Evolutionary conservation across 2,329 filamentous ascomycete genomes (phyloP), one percentile per base, ranked within the genome.

Genomic region (Plenodomus lindquistii): DNA sequence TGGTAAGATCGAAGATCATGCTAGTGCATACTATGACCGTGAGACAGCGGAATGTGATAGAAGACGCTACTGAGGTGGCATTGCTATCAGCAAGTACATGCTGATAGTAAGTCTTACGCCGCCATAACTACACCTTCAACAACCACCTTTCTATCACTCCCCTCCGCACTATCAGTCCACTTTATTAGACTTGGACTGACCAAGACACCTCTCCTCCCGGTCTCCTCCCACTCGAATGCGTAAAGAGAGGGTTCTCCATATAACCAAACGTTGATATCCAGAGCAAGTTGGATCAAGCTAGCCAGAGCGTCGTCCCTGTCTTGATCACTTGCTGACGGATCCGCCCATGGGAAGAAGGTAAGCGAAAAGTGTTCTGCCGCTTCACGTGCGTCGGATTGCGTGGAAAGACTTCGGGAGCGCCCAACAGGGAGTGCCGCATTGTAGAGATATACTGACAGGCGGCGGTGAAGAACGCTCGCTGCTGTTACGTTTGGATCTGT

Each of bases 261-360:
- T 15, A 71, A 19, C 68, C 68, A 71, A 4, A 71, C 47, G 15
- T 53, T 58, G 8, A 60, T 21, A 20, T 69, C 61, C 19, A 69
- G 42, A 2, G 62, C 60, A n/a, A 55, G 56, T 10, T 35, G 52
- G 10, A 71, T 63, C 21, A 69, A 53, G 6, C 52, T 48, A 4
- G 59, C 51, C 1, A 71, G 57, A 37, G 67, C 57, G 9, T 63
- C 59, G 7, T 71, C 68, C 29, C 59, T 61, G 8, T 67, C 66
- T 20, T 59, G 53, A 29, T 71, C 68, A 10, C 45, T 44, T 10
- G 52, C 53, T 2, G 44, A 37, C 2, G 68, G 68, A 41, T 68
- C 64, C 4, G 65, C 64, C 68, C 68, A 71, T 1, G 67, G 65
- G 40, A 71, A 71, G 52, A 71, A 71, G 0, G 65, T 63, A 4